Evolutionary conservation across 2,329 filamentous ascomycete genomes (phyloP).

Genomic region (Rugonectria rugulosa): DNA sequence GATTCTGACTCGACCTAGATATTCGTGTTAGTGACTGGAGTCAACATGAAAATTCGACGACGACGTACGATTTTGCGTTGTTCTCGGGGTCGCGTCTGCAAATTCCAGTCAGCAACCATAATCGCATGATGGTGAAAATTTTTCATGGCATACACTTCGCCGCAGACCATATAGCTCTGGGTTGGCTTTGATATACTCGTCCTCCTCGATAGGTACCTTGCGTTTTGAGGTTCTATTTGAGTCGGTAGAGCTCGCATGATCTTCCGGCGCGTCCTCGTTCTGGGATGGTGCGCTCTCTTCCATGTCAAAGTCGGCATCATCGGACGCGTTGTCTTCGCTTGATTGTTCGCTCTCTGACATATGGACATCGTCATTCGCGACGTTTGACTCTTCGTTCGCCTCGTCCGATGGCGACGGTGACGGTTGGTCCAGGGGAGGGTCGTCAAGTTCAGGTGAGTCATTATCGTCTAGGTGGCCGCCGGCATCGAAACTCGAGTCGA

Average conservation of each 20-base stretch:
- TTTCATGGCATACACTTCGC: slow-evolving; percentile 76
- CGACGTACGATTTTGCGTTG: slow-evolving; percentile 64
- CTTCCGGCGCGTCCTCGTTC: slow-evolving; percentile 57
- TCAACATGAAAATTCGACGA: slow-evolving; percentile 3
- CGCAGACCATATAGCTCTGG: slow-evolving; percentile 94
- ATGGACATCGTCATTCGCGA: slow-evolving; percentile 48
- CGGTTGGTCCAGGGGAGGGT: slow-evolving; percentile 59
- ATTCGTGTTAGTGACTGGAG: slow-evolving; percentile 23
- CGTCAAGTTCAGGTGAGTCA: slow-evolving; percentile 77
- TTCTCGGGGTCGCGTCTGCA: slow-evolving; percentile 64
- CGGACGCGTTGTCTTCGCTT: slow-evolving; percentile 64
- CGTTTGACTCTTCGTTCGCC: slow-evolving; percentile 51
- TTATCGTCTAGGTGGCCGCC: slow-evolving; percentile 61
- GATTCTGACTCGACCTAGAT: slow-evolving; percentile 64
- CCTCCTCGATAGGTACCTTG: slow-evolving; percentile 72
- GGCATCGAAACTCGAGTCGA: slow-evolving; percentile 48
- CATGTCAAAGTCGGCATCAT: slow-evolving; percentile 80
- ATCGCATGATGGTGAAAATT: slow-evolving; percentile 25
- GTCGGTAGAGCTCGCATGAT: slow-evolving; percentile 74
- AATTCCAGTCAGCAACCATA: slow-evolving; percentile 42
- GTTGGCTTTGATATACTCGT: slow-evolving; percentile 87
- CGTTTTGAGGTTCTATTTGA: slow-evolving; percentile 77
- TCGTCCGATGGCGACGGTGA: slow-evolving; percentile 54
- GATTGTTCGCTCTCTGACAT: slow-evolving; percentile 57
- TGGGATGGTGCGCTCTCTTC: slow-evolving; percentile 62